A percentile compares a stretch with the other conserved stretches of the same genome.
Conservation (phyloP, 192 early-diverging fungal genomes). For the Helicostylum pulchrum region DNA sequence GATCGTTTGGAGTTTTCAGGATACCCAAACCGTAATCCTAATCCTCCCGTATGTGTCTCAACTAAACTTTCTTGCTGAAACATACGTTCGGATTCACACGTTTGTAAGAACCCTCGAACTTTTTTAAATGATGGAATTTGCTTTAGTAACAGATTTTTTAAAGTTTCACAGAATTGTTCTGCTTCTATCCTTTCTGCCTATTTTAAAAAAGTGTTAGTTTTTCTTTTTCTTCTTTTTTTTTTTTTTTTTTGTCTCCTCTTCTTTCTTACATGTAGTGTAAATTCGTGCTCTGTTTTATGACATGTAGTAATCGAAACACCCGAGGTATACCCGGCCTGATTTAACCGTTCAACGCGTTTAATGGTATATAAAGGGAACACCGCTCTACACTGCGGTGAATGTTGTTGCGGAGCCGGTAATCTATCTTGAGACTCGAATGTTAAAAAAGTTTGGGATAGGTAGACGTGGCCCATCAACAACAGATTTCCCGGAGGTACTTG, state of each 20-base stretch:
- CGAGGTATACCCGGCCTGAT: constrained; percentile 58
- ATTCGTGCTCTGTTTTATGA: constrained; percentile 87
- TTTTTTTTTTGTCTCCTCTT: not conserved
- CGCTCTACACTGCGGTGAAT: constrained; percentile 60
- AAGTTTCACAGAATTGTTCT: constrained; percentile 78
- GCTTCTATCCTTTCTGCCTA: constrained; percentile 58
- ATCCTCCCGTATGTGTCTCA: constrained; percentile 44
- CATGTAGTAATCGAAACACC: constrained; percentile 83
- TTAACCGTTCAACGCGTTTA: constrained; percentile 86
- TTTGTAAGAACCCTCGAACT: constrained; percentile 72
- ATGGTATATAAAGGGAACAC: constrained; percentile 87
- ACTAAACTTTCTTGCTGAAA: constrained; percentile 45
- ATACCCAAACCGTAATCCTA: constrained; percentile 73
- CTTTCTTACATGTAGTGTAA: constrained; percentile 56
- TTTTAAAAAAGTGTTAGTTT: not conserved
- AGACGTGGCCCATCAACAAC: constrained; percentile 59
- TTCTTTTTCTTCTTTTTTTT: not conserved
- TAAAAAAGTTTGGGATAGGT: constrained; percentile 85
- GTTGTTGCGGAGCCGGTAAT: constrained; percentile 42
- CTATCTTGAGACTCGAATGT: constrained; percentile 72
- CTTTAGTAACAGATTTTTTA: constrained; percentile 68
- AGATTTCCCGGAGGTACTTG: constrained; percentile 9
- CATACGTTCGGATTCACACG: constrained; percentile 81
- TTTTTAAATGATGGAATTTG: constrained; percentile 77
- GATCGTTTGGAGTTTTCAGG: constrained; percentile 66